Base-by-base conservation (phyloP, 345 rosid species). In the Trapa incisa region DNA sequence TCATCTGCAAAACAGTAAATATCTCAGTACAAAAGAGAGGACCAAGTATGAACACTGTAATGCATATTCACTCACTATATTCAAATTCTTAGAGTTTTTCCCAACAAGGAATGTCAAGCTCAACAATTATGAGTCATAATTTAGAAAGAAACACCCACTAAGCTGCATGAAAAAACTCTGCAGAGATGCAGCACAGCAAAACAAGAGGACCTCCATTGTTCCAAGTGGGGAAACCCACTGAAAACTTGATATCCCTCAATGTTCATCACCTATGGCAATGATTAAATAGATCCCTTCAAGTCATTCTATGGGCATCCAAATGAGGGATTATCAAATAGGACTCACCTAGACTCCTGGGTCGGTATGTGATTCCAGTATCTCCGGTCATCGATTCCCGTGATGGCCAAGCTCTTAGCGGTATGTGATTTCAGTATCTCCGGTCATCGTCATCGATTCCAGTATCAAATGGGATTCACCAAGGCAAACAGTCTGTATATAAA, bases 311-410 rank as follows among this genome's bases (percentile, higher is more conserved):
- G n/a, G 42, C 1, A 45, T 37, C 15, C 6, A 41, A 52, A 38
- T 45, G 13, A 50, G 56, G 8, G 35, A 32, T 50, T 71, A 37
- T 53, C 62, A 29, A 54, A 11, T 1, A 50, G 69, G 41, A 38
- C 87, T 80, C 74, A 89, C 98, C 92, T 84, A 72, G 98, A 93
- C 73, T 92, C 98, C 63, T 84, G 96, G 0, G 87, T 76, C 5
- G 83, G 86, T 65, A 93, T 73, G 74, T 83, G 84, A 72, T 81
- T 93, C 98, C 98, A 93, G 64, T 93, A 90, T 80, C 98, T 82
- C 65, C 98, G 80, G 75, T 93, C 97, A 82, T 93, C 94, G 37
- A 93, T 84, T 67, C 98, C 97, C 0, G 96, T 93, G 56, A 93
- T 83, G 0, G 76, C 72, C 61, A 93, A 79, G 0, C 92, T 94